Evolutionary conservation across 495 filamentous ascomycete genomes (phyloP).

Genomic region (Penicillium macrosclerotiorum): DNA sequence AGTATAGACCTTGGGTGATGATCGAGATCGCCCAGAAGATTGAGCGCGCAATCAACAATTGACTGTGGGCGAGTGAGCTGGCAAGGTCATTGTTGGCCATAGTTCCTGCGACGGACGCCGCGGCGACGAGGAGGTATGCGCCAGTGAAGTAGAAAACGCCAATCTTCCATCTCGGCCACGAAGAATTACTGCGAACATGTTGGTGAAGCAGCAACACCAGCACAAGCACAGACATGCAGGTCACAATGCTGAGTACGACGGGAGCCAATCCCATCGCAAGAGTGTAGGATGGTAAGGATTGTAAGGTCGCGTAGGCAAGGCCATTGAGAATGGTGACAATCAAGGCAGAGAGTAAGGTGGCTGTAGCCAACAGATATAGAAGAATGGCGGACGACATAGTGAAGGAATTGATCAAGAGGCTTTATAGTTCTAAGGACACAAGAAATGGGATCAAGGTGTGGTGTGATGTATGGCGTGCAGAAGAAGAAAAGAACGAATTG

Average conservation of each 20-base stretch:
- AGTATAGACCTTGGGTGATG: conserved; percentile 33
- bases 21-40: conserved; percentile 36
- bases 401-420: conserved; percentile 3
- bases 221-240: conserved; percentile 25
- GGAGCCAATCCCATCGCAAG: conserved; percentile 23
- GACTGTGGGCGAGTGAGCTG: conserved; percentile 7
- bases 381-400: conserved; percentile 19
- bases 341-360: conserved; percentile 25
- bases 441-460: not conserved
- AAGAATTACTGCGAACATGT: conserved; percentile 17
- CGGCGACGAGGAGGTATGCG: conserved; percentile 31
- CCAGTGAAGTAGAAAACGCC: conserved; percentile 18
- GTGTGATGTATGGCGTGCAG: not conserved
- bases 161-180: conserved; percentile 21
- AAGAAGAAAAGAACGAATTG: not conserved
- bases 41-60: conserved; percentile 28
- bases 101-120: conserved; percentile 28
- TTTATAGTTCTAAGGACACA: not conserved
- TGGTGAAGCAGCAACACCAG: conserved; percentile 25
- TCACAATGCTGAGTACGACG: conserved; percentile 27
- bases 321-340: conserved; percentile 34
- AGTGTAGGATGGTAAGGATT: conserved; percentile 16
- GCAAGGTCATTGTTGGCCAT: conserved; percentile 24
- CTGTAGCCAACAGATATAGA: conserved; percentile 26
- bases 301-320: conserved; percentile 28